Evolutionary conservation across 1,284 basidiomycete genomes (phyloP).

Genomic region (Laetiporus sulphureus): DNA sequence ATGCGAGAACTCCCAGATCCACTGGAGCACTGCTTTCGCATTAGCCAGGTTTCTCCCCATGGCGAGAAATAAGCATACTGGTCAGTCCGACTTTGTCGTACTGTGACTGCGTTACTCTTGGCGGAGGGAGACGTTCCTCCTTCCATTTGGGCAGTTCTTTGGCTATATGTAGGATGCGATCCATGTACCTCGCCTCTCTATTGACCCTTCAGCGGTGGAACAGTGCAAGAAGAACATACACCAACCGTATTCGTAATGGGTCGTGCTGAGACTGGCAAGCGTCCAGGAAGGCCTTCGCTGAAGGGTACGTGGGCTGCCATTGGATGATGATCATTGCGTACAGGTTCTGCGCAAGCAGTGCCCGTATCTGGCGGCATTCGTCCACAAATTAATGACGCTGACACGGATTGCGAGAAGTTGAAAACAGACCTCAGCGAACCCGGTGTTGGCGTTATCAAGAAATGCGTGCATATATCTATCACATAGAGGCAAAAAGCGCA

Average conservation of each 20-base stretch:
- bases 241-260: slow-evolving; percentile 57
- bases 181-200: slow-evolving; percentile 54
- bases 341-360: slow-evolving; percentile 64
- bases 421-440: slow-evolving; percentile 71
- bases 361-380: slow-evolving; percentile 52
- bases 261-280: slow-evolving; percentile 58
- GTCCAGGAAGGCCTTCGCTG: slow-evolving; percentile 54
- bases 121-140: slow-evolving; percentile 75
- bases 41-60: too few relatives aligned
- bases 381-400: slow-evolving; percentile 3
- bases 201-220: not conserved
- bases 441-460: slow-evolving; percentile 72
- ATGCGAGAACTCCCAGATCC: slow-evolving; percentile 74
- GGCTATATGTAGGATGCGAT: slow-evolving; percentile 49
- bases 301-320: slow-evolving; percentile 76
- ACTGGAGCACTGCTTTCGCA: slow-evolving; percentile 62
- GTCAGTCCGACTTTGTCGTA: slow-evolving; percentile 87
- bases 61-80: slow-evolving; percentile 35
- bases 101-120: slow-evolving; percentile 72
- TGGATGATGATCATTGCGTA: slow-evolving; percentile 54
- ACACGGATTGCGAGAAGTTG: slow-evolving; percentile 2
- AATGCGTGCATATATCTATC: slow-evolving; percentile 67
- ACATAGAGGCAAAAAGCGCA: slow-evolving; percentile 60
- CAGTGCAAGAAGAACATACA: too few relatives aligned
- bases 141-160: slow-evolving; percentile 60